Conservation (phyloP, 345 rosid species). For the Zanthoxylum bungeanum region DNA sequence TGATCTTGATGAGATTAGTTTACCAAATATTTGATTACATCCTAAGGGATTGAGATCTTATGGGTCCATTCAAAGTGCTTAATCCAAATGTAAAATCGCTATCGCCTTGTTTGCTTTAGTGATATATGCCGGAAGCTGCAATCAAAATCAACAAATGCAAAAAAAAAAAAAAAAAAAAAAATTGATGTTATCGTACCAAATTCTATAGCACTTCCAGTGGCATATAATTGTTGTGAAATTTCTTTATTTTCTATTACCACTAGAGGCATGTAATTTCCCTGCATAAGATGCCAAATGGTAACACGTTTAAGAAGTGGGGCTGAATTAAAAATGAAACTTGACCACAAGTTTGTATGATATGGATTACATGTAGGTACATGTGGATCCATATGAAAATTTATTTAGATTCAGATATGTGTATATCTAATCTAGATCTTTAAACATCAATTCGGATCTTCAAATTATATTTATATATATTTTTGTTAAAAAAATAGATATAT, state of each 20-base stretch:
- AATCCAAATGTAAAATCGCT: slow-evolving; percentile 21
- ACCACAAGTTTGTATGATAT: background rate
- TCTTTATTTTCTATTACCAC: background rate
- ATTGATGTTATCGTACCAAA: background rate
- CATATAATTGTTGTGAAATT: background rate
- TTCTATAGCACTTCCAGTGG: background rate
- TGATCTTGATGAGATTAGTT: slow-evolving; percentile 90
- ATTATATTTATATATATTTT: no score
- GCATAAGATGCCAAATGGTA: background rate
- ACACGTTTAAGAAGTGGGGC: background rate
- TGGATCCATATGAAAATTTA: no score
- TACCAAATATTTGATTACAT: slow-evolving; percentile 47
- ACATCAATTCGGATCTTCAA: no score
- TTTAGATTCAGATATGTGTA: no score
- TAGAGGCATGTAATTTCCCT: background rate
- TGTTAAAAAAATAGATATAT: no score
- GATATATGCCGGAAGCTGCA: background rate
- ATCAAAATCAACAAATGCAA: no score
- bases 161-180: background rate
- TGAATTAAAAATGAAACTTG: background rate
- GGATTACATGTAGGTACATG: no score
- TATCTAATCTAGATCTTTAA: no score
- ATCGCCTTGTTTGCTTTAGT: background rate
- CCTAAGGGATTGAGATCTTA: background rate
- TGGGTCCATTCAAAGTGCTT: background rate